Percentiles rank a stretch among this genome's conserved stretches.
Evolutionary conservation across 2,329 filamentous ascomycete genomes (phyloP).

Genomic region (Verticillium zaregamsianum): DNA sequence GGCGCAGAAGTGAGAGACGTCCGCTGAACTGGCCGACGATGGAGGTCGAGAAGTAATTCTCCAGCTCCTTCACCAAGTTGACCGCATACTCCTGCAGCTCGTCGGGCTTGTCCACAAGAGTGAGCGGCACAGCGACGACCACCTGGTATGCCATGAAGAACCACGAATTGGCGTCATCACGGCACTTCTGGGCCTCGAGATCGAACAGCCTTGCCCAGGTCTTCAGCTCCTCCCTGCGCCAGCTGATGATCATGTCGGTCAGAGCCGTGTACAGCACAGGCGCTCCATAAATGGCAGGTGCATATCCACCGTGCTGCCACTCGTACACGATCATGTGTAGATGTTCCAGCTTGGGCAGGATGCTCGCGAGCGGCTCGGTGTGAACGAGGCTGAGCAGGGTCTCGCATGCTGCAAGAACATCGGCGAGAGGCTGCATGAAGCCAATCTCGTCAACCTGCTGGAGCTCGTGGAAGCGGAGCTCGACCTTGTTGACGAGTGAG

Average conservation of each 20-base stretch:
- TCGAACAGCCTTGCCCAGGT: conserved; percentile 91
- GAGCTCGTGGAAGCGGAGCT: conserved; percentile 69
- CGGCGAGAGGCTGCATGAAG: conserved; percentile 71
- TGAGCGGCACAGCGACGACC: conserved; percentile 70
- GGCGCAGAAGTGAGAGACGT: conserved; percentile 66
- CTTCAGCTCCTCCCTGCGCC: conserved; percentile 85
- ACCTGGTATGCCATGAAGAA: conserved; percentile 96
- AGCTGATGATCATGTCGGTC: conserved; percentile 77
- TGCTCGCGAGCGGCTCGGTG: conserved; percentile 78
- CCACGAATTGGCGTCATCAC: conserved; percentile 80
- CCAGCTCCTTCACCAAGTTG: conserved; percentile 70
- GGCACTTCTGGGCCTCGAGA: conserved; percentile 71
- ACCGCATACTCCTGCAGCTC: conserved; percentile 61
- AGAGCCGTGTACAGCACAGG: conserved; percentile 69
- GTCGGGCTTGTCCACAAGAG: conserved; percentile 54
- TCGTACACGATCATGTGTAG: conserved; percentile 82
- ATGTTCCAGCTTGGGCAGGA: conserved; percentile 83
- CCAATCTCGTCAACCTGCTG: conserved; percentile 61
- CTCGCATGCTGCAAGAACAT: conserved; percentile 72
- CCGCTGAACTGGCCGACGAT: conserved; percentile 76
- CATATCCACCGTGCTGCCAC: conserved; percentile 85
- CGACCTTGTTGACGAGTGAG: conserved; percentile 62
- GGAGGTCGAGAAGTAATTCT: conserved; percentile 73
- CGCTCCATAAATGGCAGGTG: conserved; percentile 73
- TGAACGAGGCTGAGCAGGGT: conserved; percentile 73